Evolutionary conservation across 768 basidiomycete genomes (phyloP), one percentile per base, ranked within the genome.

Genomic region (Coprinopsis marcescibilis): DNA sequence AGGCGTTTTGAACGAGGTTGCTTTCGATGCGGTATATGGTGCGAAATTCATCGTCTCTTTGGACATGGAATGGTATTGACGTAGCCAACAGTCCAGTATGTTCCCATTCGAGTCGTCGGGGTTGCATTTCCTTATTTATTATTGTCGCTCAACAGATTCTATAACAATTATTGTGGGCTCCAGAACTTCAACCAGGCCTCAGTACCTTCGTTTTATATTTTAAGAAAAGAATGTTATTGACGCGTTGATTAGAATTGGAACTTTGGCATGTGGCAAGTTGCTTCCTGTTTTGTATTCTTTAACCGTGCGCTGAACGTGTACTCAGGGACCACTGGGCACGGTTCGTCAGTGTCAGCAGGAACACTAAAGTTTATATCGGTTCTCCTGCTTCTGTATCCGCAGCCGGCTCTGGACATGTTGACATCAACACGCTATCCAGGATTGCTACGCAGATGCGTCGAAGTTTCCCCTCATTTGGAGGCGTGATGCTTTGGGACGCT

Each of bases 1-100:
- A 8, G 67, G 68, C 7, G 79, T 83, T 17, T 65, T 87, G 45
- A 77, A 84, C 55, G 55, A 69, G 0, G 83, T 77, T 10, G 70
- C 60, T 3, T 88, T 87, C 52, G 85, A 88, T 63, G 83, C 82
- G 1, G 65, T 88, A 49, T 86, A 84, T 52, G 83, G 72, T 74
- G 50, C 32, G 63, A 8, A 30, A 15, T 26, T 39, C 12, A 17
- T 25, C 15, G 33, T 43, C 32, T 10, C 13, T 4, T 38, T 4
- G 3, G n/a, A n/a, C n/a, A n/a, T n/a, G n/a, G n/a, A n/a, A n/a
- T n/a, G n/a, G n/a, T n/a, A 17, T 45, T 43, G 8, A 46, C 21
- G 34, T 35, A 25, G 21, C 42, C 46, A 47, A 5, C 35, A 69
- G 70, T 71, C 27, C 68, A 68, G 66, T 69, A 45, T 54, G 65